These are phyloP conservation scores for Albizia julibrissin DNA, from an alignment of 306 rosid genomes.

Conservation along the genomic window DNA sequence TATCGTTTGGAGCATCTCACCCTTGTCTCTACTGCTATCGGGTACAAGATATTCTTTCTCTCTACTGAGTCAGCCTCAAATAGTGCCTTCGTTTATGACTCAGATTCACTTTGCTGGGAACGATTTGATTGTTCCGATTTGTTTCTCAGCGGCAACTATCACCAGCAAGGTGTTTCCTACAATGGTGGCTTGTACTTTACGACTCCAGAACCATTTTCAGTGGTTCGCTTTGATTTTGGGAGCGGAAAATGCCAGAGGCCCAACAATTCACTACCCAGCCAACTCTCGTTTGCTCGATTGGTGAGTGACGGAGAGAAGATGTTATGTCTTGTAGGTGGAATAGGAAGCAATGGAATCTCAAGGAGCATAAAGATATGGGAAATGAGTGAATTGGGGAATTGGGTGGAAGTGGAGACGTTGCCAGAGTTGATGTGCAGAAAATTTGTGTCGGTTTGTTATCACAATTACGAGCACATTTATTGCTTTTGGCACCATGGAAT, in stretches of 20 bases:
- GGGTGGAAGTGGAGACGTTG: conserved; percentile 66
- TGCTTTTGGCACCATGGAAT: conserved; percentile 91
- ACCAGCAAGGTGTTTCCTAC: conserved; percentile 58
- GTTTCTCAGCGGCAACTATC: conserved; percentile 44
- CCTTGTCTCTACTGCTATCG: conserved; percentile 56
- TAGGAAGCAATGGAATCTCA: conserved; percentile 80
- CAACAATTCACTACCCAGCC: conserved; percentile 43
- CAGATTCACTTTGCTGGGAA: conserved; percentile 54
- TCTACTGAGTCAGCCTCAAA: conserved; percentile 47
- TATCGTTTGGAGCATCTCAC: conserved; percentile 60
- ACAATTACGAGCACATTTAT: conserved; percentile 86
- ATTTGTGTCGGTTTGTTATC: conserved; percentile 82
- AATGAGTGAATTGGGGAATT: conserved; percentile 43
- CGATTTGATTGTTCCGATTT: conserved; percentile 46
- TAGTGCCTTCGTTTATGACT: conserved; percentile 50
- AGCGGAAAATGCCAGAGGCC: conserved; percentile 61
- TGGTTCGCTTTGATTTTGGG: conserved; percentile 64
- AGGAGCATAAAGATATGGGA: conserved; percentile 79
- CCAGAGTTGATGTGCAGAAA: conserved; percentile 80
- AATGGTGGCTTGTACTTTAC: conserved; percentile 58
- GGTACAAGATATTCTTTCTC: conserved; percentile 57
- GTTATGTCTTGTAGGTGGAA: conserved; percentile 74
- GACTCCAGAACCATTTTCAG: conserved; percentile 67
- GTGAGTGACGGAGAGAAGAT: conserved; percentile 53
- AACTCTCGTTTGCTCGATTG: conserved; percentile 64